Evolutionary conservation across 2,329 filamentous ascomycete genomes (phyloP), one percentile per base, ranked within the genome.

Genomic region (Xylariaceae sp.): DNA sequence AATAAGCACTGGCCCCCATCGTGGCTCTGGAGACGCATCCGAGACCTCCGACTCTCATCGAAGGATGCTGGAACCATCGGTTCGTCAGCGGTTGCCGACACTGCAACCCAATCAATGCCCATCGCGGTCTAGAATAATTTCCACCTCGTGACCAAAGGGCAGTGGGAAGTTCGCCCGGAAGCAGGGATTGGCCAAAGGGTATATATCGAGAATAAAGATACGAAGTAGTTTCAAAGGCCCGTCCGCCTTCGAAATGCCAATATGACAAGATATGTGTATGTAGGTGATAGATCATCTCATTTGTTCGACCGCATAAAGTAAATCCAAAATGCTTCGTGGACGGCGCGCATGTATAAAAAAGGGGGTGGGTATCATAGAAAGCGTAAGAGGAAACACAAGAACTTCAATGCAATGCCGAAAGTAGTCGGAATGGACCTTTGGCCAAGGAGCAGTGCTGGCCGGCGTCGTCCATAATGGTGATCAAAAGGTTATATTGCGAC

Each of bases 341-440:
- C 38, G 36, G 46, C 40, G 37, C 50, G 34, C 44, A 42, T 40
- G 48, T 46, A 38, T 47, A 52, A 52, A 36, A 49, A 57, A 55
- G 44, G 38, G 51, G 43, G 39, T 46, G 52, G 56, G 56, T 59
- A 59, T 59, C 56, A 57, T 54, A 57, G 38, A 57, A 50, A 43
- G 38, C 42, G 54, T 41, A 34, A 52, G 49, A 43, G 34, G 34
- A 41, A 46, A 44, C 33, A 38, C 19, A 38, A 40, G 24, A 26
- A 45, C 17, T 33, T 30, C 16, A 42, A 43, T 41, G 43, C 34
- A 42, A 26, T 38, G 36, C 38, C 23, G 31, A 37, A 43, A 14
- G 24, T 14, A 31, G 36, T 32, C 8, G 3, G 29, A 8, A 13
- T 9, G 14, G 16, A 19, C 26, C 23, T 4, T 11, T 12, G n/a